These are phyloP conservation scores for Colletotrichum scovillei DNA, from an alignment of 2,329 filamentous ascomycete genomes.

Conservation along the genomic window DNA sequence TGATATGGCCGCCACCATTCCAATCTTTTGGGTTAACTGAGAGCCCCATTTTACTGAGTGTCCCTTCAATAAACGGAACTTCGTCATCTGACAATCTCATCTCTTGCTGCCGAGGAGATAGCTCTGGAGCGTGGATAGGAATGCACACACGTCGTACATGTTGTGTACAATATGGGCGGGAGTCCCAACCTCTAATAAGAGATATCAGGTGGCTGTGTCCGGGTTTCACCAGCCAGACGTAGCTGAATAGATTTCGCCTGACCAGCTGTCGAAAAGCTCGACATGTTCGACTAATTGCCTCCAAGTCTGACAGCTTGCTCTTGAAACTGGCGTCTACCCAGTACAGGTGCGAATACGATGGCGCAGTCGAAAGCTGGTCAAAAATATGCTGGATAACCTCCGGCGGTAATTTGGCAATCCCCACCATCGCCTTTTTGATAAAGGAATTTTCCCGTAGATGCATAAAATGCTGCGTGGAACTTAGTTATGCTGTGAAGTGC, in stretches of 20 bases:
- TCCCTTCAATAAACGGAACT: not conserved
- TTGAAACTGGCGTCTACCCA: not conserved
- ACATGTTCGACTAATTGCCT: not conserved
- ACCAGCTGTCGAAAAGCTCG: not conserved
- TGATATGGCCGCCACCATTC: not conserved
- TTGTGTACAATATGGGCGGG: not conserved
- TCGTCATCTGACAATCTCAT: not conserved
- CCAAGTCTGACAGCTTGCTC: not conserved
- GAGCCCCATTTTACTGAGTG: not conserved
- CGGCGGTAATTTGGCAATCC: not conserved
- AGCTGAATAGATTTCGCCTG: not conserved
- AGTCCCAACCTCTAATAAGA: not conserved
- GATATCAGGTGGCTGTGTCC: not conserved
- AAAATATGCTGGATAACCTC: not conserved
- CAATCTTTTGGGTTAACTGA: not conserved
- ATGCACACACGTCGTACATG: not conserved
- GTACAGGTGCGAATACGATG: not conserved
- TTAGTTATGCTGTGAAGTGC: too few relatives aligned
- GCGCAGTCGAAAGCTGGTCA: not conserved
- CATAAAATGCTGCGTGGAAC: too few relatives aligned
- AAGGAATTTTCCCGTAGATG: too few relatives aligned
- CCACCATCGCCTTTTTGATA: too few relatives aligned
- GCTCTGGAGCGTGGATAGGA: not conserved
- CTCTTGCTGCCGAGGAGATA: not conserved
- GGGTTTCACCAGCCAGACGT: not conserved